Evolutionary conservation across 2,329 filamentous ascomycete genomes (phyloP).

Genomic region (Clonostachys chloroleuca): DNA sequence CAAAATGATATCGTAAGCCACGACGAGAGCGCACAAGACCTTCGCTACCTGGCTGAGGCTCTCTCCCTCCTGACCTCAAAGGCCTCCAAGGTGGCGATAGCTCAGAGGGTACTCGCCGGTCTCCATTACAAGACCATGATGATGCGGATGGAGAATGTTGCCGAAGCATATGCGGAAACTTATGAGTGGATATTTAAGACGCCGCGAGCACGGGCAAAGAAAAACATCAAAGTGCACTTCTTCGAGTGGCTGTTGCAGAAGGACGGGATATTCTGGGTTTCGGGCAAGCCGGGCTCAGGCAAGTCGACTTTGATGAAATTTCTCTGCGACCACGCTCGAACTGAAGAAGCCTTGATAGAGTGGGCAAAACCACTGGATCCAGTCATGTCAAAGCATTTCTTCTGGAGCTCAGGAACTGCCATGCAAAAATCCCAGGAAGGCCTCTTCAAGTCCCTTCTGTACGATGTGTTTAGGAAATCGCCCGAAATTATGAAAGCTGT

Average conservation of each 20-base stretch:
- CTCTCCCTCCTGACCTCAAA: no score
- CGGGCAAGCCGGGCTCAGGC: conserved; percentile 32
- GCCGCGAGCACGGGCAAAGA: not conserved
- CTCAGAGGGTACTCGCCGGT: not conserved
- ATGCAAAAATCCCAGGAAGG: conserved; percentile 26
- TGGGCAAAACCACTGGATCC: conserved; percentile 19
- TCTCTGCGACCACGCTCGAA: conserved; percentile 11
- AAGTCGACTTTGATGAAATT: conserved; percentile 37
- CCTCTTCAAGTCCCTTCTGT: conserved; percentile 12
- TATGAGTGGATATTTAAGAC: conserved; percentile 1
- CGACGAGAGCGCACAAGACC: no score
- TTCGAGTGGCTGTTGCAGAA: conserved; percentile 15
- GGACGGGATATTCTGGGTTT: conserved; percentile 20
- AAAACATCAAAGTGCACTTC: conserved; percentile 1
- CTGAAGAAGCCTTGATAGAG: conserved; percentile 5
- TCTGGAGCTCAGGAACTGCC: conserved; percentile 21
- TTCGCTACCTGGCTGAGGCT: no score
- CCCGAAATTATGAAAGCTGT: not conserved
- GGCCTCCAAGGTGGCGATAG: not conserved
- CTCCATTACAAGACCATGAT: not conserved
- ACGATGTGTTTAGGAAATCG: not conserved
- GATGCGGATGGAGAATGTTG: not conserved
- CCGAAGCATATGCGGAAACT: not conserved
- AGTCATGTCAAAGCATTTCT: conserved; percentile 22
- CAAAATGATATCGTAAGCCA: not conserved